Percentiles rank a stretch among this genome's conserved stretches.
Evolutionary conservation across 345 rosid genomes (phyloP).

Genomic region (Rhodomyrtus tomentosa): DNA sequence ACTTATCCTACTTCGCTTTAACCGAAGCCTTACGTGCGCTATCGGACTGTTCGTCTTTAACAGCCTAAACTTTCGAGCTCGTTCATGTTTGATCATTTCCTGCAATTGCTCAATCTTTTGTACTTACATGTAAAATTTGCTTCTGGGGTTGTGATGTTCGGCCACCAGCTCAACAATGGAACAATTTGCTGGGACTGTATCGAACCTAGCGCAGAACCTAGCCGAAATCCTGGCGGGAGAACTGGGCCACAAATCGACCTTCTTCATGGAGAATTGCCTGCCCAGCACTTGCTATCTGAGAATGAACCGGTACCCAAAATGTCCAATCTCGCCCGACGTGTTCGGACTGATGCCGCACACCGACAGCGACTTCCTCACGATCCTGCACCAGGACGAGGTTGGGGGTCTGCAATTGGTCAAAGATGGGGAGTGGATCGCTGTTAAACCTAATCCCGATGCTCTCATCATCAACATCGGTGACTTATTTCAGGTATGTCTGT

Average conservation of each 20-base stretch:
- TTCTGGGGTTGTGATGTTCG: too few relatives aligned
- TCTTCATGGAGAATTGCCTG: constrained; percentile 55
- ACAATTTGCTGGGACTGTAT: constrained; percentile 46
- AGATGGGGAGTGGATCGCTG: constrained; percentile 74
- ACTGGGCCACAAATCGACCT: constrained; percentile 33
- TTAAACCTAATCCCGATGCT: constrained; percentile 75
- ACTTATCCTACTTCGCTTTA: not conserved
- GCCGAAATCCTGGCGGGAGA: constrained; percentile 64
- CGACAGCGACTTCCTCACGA: constrained; percentile 91
- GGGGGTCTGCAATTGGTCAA: constrained; percentile 85
- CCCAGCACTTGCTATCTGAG: constrained; percentile 73
- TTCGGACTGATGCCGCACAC: constrained; percentile 91
- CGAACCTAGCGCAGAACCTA: constrained; percentile 45
- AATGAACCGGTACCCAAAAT: constrained; percentile 82
- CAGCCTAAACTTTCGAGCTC: not conserved
- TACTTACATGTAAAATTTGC: not conserved
- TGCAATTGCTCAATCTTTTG: not conserved
- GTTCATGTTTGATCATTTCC: not conserved
- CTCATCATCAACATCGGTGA: constrained; percentile 86
- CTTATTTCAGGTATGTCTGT: constrained; percentile 59
- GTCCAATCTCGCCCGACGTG: constrained; percentile 37
- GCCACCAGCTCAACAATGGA: constrained; percentile 50
- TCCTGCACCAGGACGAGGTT: constrained; percentile 75
- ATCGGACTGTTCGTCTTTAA: not conserved
- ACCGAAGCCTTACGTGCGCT: not conserved